Conservation (phyloP, 805 yeast species). For the Barnettozyma siamensis region DNA sequence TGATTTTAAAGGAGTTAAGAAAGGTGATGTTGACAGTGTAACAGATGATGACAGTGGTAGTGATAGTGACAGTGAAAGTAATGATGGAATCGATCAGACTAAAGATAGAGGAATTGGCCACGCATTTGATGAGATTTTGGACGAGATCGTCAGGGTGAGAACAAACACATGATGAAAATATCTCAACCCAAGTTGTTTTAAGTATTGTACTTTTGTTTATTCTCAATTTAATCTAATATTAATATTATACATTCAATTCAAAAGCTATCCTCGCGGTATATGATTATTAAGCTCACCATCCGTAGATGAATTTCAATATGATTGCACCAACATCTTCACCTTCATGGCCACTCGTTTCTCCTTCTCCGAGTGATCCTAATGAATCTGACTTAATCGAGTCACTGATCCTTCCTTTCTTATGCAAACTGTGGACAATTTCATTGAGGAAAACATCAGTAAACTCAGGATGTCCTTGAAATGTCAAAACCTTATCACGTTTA, state of each 20-base stretch:
- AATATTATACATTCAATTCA: no score
- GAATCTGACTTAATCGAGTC: no score
- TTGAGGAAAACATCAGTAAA: slow-evolving; percentile 35
- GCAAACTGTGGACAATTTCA: slow-evolving; percentile 1
- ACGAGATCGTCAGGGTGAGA: slow-evolving; percentile 9
- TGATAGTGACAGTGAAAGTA: not conserved
- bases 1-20: slow-evolving; percentile 12
- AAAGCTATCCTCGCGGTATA: no score
- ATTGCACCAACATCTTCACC: slow-evolving; percentile 8
- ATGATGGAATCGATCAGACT: no score
- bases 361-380: no score
- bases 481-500: slow-evolving; percentile 44
- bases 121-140: slow-evolving; percentile 11
- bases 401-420: slow-evolving; percentile 2
- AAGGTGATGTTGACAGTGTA: slow-evolving; percentile 8
- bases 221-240: no score
- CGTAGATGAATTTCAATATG: slow-evolving; percentile 15
- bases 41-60: slow-evolving; percentile 3
- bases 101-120: slow-evolving; percentile 1
- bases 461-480: slow-evolving; percentile 92
- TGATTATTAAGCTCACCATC: not conserved
- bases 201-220: no score
- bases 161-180: not conserved
- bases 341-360: slow-evolving; percentile 10
- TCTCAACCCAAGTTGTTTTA: not conserved